Conservation (phyloP, 2,329 filamentous ascomycete species). For the Fusarium metavorans region DNA sequence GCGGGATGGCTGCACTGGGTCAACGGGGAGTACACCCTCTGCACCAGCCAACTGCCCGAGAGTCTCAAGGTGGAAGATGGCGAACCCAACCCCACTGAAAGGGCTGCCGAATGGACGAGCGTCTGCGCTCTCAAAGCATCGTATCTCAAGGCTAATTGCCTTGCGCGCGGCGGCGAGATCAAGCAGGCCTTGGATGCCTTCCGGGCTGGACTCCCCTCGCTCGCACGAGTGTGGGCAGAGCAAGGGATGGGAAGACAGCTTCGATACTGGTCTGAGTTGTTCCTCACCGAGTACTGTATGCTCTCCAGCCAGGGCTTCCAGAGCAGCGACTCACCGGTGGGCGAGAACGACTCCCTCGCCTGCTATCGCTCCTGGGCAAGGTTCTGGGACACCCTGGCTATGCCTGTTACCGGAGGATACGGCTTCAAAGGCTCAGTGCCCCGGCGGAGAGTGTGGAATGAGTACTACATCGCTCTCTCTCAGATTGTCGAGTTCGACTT, state of each 20-base stretch:
- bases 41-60: constrained; percentile 67
- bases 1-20: constrained; percentile 88
- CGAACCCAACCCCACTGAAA: constrained; percentile 63
- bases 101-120: constrained; percentile 79
- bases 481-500: constrained; percentile 77
- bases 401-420: constrained; percentile 64
- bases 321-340: constrained; percentile 61
- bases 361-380: constrained; percentile 76
- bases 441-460: constrained; percentile 80
- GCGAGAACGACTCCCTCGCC: constrained; percentile 65
- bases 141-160: constrained; percentile 79
- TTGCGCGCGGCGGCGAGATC: constrained; percentile 62
- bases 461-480: constrained; percentile 86
- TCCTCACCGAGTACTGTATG: constrained; percentile 80
- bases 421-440: constrained; percentile 71
- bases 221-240: constrained; percentile 65
- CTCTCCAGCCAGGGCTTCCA: constrained; percentile 71
- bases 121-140: constrained; percentile 84
- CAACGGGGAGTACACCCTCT: constrained; percentile 74
- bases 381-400: constrained; percentile 71
- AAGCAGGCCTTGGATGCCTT: constrained; percentile 75
- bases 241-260: constrained; percentile 72
- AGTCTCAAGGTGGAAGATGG: constrained; percentile 69
- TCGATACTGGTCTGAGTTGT: constrained; percentile 81
- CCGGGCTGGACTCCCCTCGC: constrained; percentile 72